Conservation (phyloP, 768 basidiomycete species). For the Mycena albidolilacea region DNA sequence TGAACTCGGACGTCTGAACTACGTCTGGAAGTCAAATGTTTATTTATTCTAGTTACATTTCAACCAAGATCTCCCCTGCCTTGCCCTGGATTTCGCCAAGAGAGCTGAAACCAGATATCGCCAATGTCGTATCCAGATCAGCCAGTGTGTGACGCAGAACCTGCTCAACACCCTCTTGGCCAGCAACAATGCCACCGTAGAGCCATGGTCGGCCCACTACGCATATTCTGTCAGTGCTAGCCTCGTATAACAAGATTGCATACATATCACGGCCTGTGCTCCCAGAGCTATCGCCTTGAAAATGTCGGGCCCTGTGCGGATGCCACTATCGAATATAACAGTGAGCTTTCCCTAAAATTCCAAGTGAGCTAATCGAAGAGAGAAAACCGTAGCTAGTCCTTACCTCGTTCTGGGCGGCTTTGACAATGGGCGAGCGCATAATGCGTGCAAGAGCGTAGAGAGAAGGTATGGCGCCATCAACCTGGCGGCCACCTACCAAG, state of each 20-base stretch:
- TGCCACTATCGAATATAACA: slow-evolving; percentile 85
- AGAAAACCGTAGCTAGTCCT: no score
- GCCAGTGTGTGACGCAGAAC: slow-evolving; percentile 78
- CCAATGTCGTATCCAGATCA: slow-evolving; percentile 77
- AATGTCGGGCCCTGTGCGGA: slow-evolving; percentile 87
- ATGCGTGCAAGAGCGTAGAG: slow-evolving; percentile 80
- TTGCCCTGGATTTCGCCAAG: slow-evolving; percentile 75
- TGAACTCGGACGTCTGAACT: no score
- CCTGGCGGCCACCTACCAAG: slow-evolving; percentile 73
- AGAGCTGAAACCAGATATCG: slow-evolving; percentile 70
- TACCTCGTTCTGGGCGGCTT: slow-evolving; percentile 61
- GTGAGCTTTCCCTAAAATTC: slow-evolving; percentile 68
- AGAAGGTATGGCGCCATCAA: slow-evolving; percentile 85
- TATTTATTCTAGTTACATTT: slow-evolving; percentile 41
- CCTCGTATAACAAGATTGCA: slow-evolving; percentile 43
- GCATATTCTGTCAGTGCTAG: neutral
- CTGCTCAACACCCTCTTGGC: slow-evolving; percentile 83
- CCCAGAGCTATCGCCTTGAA: slow-evolving; percentile 90
- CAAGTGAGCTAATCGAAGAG: no score
- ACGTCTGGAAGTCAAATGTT: no score
- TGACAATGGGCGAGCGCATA: slow-evolving; percentile 72
- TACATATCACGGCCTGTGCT: slow-evolving; percentile 84
- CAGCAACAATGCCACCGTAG: slow-evolving; percentile 79
- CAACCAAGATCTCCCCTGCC: slow-evolving; percentile 64
- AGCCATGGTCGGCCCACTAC: slow-evolving; percentile 81